A percentile compares a stretch with the other conserved stretches of the same genome.
These are phyloP conservation scores for Ganoderma sinense DNA, from an alignment of 1,284 basidiomycete genomes.

Conservation along the genomic window DNA sequence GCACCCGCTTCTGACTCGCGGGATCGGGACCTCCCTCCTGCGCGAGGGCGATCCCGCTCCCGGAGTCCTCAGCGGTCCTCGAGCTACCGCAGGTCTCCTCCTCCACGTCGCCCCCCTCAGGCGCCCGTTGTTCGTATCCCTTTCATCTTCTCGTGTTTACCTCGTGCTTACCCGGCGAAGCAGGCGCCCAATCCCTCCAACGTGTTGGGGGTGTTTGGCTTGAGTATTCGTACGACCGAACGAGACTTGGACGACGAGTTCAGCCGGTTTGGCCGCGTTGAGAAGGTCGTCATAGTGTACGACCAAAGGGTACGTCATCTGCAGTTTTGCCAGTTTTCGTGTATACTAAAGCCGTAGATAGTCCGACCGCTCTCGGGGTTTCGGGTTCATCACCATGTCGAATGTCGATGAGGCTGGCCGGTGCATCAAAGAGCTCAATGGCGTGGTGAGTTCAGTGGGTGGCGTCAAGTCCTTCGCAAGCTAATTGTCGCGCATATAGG, in stretches of 20 bases:
- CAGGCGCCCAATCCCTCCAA: slow-evolving; percentile 87
- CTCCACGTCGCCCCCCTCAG: slow-evolving; percentile 69
- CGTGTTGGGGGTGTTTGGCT: slow-evolving; percentile 95
- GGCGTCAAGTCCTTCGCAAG: not conserved
- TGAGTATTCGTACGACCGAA: slow-evolving; percentile 95
- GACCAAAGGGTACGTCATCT: slow-evolving; percentile 86
- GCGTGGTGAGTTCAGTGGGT: slow-evolving; percentile 69
- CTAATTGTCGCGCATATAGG: slow-evolving; percentile 52
- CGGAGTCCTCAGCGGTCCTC: slow-evolving; percentile 57
- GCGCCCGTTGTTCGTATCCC: slow-evolving; percentile 71
- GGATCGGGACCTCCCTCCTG: slow-evolving; percentile 48
- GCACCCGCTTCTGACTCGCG: slow-evolving; percentile 52
- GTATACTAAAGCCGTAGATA: slow-evolving; percentile 43
- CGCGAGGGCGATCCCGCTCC: slow-evolving; percentile 76
- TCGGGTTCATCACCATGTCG: slow-evolving; percentile 97
- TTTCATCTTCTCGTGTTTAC: slow-evolving; percentile 17
- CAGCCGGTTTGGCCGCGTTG: slow-evolving; percentile 86
- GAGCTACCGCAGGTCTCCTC: slow-evolving; percentile 44
- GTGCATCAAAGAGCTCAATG: slow-evolving; percentile 93
- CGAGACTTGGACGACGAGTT: slow-evolving; percentile 96
- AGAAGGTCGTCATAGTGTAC: slow-evolving; percentile 98
- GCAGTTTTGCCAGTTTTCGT: slow-evolving; percentile 13
- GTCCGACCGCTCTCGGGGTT: slow-evolving; percentile 96
- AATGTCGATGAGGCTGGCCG: slow-evolving; percentile 85
- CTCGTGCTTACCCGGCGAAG: slow-evolving; percentile 50